Conservation (phyloP, 192 early-diverging fungal species). For the Umbelopsis vinacea region DNA sequence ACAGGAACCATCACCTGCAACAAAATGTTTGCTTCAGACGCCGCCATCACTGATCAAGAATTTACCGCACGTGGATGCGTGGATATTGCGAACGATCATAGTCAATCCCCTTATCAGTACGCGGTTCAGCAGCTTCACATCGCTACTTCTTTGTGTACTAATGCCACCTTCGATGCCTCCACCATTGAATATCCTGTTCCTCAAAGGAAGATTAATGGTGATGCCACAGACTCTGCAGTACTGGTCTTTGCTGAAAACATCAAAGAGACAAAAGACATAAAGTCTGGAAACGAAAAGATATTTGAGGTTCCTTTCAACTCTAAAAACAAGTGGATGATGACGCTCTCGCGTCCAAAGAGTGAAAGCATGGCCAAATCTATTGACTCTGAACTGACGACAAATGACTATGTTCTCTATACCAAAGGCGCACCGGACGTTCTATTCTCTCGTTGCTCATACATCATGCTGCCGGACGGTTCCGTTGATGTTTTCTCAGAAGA, state of each 20-base stretch:
- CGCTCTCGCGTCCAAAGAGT: slow-evolving; percentile 37
- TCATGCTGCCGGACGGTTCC: slow-evolving; percentile 46
- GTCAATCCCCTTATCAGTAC: slow-evolving; percentile 1
- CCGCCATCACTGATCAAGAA: slow-evolving; percentile 47
- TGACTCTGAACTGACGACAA: slow-evolving; percentile 23
- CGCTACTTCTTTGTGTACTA: slow-evolving; percentile 63
- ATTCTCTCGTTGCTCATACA: slow-evolving; percentile 48
- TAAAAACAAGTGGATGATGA: slow-evolving; percentile 77
- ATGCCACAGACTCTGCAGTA: slow-evolving; percentile 87
- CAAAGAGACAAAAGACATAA: slow-evolving; percentile 15
- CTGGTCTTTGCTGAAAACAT: slow-evolving; percentile 67
- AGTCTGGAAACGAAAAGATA: slow-evolving; percentile 35
- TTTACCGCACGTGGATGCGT: slow-evolving; percentile 29
- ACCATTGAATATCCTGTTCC: slow-evolving; percentile 41
- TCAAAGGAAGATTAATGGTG: slow-evolving; percentile 70
- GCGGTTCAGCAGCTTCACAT: slow-evolving; percentile 32
- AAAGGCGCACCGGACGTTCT: slow-evolving; percentile 88
- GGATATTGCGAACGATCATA: neutral
- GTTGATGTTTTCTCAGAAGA: slow-evolving; percentile 48
- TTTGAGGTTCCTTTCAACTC: slow-evolving; percentile 74
- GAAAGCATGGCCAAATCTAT: slow-evolving; percentile 15
- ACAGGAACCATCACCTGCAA: slow-evolving; percentile 90
- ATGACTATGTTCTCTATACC: slow-evolving; percentile 56
- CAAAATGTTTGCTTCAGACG: slow-evolving; percentile 67
- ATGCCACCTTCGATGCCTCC: slow-evolving; percentile 64